Evolutionary conservation across 2,329 filamentous ascomycete genomes (phyloP).

Genomic region (Hawksworthiomyces lignivorus): DNA sequence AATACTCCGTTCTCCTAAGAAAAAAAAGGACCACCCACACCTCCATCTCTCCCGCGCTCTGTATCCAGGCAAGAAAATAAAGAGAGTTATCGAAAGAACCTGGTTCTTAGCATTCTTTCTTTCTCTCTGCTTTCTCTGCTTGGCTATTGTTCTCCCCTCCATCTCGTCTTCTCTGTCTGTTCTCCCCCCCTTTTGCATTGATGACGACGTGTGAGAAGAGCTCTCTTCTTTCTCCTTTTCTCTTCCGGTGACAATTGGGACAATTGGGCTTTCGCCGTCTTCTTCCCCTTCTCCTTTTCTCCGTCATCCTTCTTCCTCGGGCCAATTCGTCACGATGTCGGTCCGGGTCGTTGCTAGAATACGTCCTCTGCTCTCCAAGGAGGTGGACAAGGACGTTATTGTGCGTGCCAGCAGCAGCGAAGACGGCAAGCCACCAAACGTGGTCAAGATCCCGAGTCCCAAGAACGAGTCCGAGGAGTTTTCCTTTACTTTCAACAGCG

Average conservation of each 20-base stretch:
- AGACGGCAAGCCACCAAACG: conserved; percentile 51
- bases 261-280: not conserved
- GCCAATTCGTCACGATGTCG: conserved; percentile 41
- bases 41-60: too few species aligned
- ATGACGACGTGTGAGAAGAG: too few species aligned
- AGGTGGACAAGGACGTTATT: conserved; percentile 82
- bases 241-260: too few species aligned
- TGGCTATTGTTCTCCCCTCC: too few species aligned
- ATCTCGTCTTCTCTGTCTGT: too few species aligned
- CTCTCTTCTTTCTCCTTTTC: not conserved
- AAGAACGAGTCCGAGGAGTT: conserved; percentile 89
- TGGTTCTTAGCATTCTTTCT: too few species aligned
- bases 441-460: conserved; percentile 86
- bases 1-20: too few species aligned
- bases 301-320: not conserved
- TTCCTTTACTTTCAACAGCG: conserved; percentile 88
- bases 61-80: too few species aligned
- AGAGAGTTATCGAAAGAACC: too few species aligned
- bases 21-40: too few species aligned
- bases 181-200: too few species aligned
- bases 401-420: conserved; percentile 60
- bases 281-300: conserved; percentile 2
- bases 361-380: conserved; percentile 76
- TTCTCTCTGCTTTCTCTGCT: too few species aligned
- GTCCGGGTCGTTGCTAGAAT: conserved; percentile 88